A percentile compares a stretch with the other conserved stretches of the same genome.
These are phyloP conservation scores for Protomyces pachydermus DNA, from an alignment of 1,139 yeast species.

Conservation along the genomic window DNA sequence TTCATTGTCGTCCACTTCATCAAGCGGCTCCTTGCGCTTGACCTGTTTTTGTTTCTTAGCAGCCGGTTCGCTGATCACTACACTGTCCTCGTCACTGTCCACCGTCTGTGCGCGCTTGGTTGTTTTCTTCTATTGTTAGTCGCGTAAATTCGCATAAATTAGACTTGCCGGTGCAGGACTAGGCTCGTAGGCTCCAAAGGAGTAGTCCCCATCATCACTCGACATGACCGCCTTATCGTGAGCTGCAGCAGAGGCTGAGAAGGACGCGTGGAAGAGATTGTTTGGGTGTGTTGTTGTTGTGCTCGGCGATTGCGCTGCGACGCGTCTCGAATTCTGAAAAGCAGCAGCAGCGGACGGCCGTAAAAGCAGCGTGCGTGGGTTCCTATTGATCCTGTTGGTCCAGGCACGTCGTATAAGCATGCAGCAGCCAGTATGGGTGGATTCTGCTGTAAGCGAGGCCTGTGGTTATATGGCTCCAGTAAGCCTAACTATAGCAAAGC, in stretches of 20 bases:
- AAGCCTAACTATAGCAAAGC: no score
- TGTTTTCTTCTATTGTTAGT: constrained; percentile 2
- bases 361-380: no score
- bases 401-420: no score
- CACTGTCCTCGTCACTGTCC: constrained; percentile 15
- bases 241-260: background rate
- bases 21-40: constrained; percentile 15
- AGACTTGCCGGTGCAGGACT: background rate
- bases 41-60: constrained; percentile 29
- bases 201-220: background rate
- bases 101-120: constrained; percentile 8
- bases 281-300: background rate
- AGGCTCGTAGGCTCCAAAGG: background rate
- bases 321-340: background rate
- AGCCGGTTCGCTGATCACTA: constrained; percentile 4
- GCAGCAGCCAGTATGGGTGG: no score
- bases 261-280: background rate
- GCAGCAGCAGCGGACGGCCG: no score
- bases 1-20: background rate
- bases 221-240: background rate
- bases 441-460: no score
- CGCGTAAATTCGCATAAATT: no score
- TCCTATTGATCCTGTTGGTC: no score
- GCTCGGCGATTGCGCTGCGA: background rate
- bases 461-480: no score